These are phyloP conservation scores for Neobulgaria alba DNA, from an alignment of 2,329 filamentous ascomycete genomes.

Conservation along the genomic window DNA sequence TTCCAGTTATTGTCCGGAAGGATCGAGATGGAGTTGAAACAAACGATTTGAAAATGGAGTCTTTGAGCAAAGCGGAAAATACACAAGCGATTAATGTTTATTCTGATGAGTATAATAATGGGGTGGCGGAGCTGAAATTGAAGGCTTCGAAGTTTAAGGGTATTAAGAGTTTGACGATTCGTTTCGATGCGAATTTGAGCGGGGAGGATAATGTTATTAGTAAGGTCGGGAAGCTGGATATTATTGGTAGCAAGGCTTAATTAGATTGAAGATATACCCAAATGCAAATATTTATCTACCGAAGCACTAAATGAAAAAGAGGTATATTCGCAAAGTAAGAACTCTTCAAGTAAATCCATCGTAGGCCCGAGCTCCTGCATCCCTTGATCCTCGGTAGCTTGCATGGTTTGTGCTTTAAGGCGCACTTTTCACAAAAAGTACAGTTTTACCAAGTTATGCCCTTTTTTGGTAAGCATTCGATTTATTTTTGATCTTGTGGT, in stretches of 20 bases:
- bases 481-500: too few relatives aligned
- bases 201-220: conserved; percentile 18
- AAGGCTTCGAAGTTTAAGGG: conserved; percentile 25
- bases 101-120: conserved; percentile 24
- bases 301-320: too few relatives aligned
- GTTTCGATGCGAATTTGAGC: conserved; percentile 25
- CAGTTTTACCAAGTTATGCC: too few relatives aligned
- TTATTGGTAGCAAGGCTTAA: conserved; percentile 20
- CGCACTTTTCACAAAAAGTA: too few relatives aligned
- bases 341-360: too few relatives aligned
- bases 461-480: too few relatives aligned
- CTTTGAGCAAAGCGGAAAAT: conserved; percentile 22
- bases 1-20: conserved; percentile 15
- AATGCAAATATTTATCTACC: too few relatives aligned
- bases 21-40: conserved; percentile 17
- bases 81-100: conserved; percentile 23
- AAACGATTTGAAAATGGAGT: conserved; percentile 22
- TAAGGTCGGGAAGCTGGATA: conserved; percentile 22
- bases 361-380: too few relatives aligned
- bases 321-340: too few relatives aligned
- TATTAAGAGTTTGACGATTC: conserved; percentile 23
- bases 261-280: too few relatives aligned
- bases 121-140: conserved; percentile 20
- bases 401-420: too few relatives aligned
- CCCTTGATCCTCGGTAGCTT: too few relatives aligned